phyloP scores from a whole-genome alignment of 2,329 filamentous ascomycete genomes.

The Fusarium zealandicum region DNA sequence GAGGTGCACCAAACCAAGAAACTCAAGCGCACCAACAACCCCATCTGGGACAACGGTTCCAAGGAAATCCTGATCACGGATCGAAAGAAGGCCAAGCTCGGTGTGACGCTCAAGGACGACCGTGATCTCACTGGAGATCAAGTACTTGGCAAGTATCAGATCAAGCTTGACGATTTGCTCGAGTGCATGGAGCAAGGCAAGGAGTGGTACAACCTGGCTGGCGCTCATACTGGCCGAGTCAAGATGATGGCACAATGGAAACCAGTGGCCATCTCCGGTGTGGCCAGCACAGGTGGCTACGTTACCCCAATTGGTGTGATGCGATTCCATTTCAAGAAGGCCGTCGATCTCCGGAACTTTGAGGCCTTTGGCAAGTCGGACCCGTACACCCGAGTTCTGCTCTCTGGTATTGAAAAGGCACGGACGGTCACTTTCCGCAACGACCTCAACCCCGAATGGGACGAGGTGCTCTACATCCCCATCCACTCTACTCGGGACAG shows the following conservation, averaged over 20 bases:
- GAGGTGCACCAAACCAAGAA: conserved; percentile 89
- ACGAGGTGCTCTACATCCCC: conserved; percentile 93
- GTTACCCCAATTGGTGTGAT: conserved; percentile 93
- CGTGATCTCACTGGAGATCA: conserved; percentile 85
- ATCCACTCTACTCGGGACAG: conserved; percentile 86
- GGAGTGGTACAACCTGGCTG: conserved; percentile 92
- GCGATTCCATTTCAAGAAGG: conserved; percentile 89
- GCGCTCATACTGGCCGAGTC: conserved; percentile 80
- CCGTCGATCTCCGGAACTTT: conserved; percentile 84
- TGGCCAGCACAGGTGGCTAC: conserved; percentile 85
- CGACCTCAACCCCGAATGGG: conserved; percentile 93
- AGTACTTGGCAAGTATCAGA: conserved; percentile 89
- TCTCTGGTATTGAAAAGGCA: conserved; percentile 89
- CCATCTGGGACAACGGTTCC: conserved; percentile 90
- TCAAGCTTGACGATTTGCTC: conserved; percentile 92
- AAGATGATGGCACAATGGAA: conserved; percentile 97
- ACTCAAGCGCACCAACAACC: conserved; percentile 96
- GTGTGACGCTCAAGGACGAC: conserved; percentile 94
- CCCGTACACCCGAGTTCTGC: conserved; percentile 85
- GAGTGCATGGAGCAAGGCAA: conserved; percentile 90
- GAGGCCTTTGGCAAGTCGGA: conserved; percentile 98
- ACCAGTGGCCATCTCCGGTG: conserved; percentile 84
- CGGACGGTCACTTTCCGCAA: conserved; percentile 96
- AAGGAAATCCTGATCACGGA: conserved; percentile 97
- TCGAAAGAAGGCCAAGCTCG: conserved; percentile 86